phyloP scores from a whole-genome alignment of 2,329 filamentous ascomycete genomes.

The Penicillium sp. region DNA sequence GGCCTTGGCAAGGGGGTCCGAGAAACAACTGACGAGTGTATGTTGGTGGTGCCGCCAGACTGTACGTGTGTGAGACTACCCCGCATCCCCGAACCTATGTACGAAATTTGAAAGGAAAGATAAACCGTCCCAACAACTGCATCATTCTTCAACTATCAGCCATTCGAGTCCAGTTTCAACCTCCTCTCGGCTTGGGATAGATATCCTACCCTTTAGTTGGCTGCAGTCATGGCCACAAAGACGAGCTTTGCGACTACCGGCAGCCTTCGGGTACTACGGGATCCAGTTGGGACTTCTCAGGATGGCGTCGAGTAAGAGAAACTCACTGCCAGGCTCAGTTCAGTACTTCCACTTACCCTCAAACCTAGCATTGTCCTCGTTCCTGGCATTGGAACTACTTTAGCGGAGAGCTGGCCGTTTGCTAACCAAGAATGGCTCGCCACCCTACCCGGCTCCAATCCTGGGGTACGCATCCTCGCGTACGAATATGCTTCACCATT shows the following conservation, averaged over 20 bases:
- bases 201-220: background rate
- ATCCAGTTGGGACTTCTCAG: background rate
- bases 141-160: too few relatives aligned
- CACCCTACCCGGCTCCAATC: background rate
- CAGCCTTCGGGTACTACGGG: background rate
- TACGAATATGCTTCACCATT: background rate
- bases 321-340: background rate
- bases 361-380: background rate
- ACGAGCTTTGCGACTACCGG: background rate
- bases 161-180: too few relatives aligned
- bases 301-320: background rate
- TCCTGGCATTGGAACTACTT: background rate
- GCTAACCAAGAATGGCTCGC: background rate
- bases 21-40: too few relatives aligned
- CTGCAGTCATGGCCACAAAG: background rate
- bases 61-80: too few relatives aligned
- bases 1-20: too few relatives aligned
- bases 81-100: too few relatives aligned
- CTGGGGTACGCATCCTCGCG: background rate
- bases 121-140: too few relatives aligned
- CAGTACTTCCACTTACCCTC: background rate
- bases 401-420: background rate
- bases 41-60: too few relatives aligned
- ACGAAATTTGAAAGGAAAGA: too few relatives aligned
- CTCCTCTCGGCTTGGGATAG: too few relatives aligned